Evolutionary conservation across 2,329 filamentous ascomycete species (phyloP).

Genomic region (Fusarium mangiferae): DNA sequence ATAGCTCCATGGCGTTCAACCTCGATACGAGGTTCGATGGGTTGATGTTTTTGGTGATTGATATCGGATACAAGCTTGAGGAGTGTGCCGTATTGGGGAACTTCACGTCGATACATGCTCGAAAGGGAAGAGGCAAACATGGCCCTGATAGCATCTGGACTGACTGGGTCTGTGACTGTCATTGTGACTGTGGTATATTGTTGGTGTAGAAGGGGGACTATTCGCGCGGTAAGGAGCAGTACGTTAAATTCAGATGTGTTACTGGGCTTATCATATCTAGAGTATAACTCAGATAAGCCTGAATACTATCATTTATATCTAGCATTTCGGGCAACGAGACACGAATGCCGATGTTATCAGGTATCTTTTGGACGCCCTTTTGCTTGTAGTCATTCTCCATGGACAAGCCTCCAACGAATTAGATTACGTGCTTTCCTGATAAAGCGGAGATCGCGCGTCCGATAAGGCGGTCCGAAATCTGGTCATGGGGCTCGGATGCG

Average conservation of each 20-base stretch:
- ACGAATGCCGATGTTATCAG: background rate
- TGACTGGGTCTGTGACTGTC: background rate
- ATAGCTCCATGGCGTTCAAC: slow-evolving; percentile 59
- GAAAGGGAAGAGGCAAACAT: slow-evolving; percentile 48
- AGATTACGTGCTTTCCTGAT: background rate
- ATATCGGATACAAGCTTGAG: slow-evolving; percentile 45
- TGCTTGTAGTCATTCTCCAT: slow-evolving; percentile 5
- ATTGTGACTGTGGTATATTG: background rate
- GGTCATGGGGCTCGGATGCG: slow-evolving; percentile 9
- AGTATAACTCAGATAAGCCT: background rate
- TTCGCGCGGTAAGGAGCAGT: too few relatives aligned
- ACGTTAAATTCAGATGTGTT: background rate
- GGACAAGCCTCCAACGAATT: slow-evolving; percentile 3
- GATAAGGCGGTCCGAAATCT: slow-evolving; percentile 1
- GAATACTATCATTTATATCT: slow-evolving; percentile 7
- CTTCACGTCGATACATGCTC: slow-evolving; percentile 50
- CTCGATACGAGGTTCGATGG: slow-evolving; percentile 3
- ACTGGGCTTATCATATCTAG: background rate
- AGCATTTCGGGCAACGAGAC: background rate
- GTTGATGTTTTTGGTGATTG: slow-evolving; percentile 25
- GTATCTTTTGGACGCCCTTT: slow-evolving; percentile 11
- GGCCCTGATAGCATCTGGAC: slow-evolving; percentile 22
- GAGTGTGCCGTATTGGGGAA: slow-evolving; percentile 49
- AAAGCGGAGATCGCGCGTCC: slow-evolving; percentile 1
- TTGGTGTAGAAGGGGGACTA: background rate